Base-by-base conservation (phyloP, 345 rosid genomes). In the Punica granatum region DNA sequence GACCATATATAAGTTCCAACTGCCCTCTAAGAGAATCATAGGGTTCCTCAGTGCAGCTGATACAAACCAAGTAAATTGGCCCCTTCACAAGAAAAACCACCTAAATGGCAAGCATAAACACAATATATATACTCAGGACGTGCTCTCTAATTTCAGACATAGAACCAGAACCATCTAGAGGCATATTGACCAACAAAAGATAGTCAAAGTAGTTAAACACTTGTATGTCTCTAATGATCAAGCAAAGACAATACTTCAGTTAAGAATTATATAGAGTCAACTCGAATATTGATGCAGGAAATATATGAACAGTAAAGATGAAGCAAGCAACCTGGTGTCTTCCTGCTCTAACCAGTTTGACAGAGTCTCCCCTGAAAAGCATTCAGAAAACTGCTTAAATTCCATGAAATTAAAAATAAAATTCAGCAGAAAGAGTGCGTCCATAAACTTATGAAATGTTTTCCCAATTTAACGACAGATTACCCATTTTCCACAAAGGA, bases 81-180 rank as follows among this genome's bases (percentile, higher is more conserved):
- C 99, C 99, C 78, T 95, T 95, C 49, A 95, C 94, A 62, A 95
- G 96, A 83, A 95, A 95, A 70, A 90, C 86, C 64, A 95, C 99
- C 99, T 95, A 80, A 66, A 68, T n/a, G 58, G 67, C 23, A 33
- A 18, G 44, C 54, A 34, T 49, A 31, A 73, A 63, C 66, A 63
- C 41, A 23, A n/a, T 5, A 51, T 0, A 12, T 3, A 23, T 51
- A 8, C 30, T n/a, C 58, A n/a, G 26, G 11, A 21, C 23, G 23
- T 51, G 51, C 28, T 51, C 26, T n/a, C 28, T 2, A 18, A 26
- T 56, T 56, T 56, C 61, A 56, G 0, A 56, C 25, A 1, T 56
- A 56, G 8, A 25, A 51, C 10, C 6, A 54, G 33, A 25, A 26
- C 60, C 6, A 28, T 12, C 60, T 1, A 25, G 16, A 54, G 33